Percentiles rank a stretch among this genome's conserved stretches.
Evolutionary conservation across 441 rosid genomes (phyloP).

Genomic region (Breynia disticha): DNA sequence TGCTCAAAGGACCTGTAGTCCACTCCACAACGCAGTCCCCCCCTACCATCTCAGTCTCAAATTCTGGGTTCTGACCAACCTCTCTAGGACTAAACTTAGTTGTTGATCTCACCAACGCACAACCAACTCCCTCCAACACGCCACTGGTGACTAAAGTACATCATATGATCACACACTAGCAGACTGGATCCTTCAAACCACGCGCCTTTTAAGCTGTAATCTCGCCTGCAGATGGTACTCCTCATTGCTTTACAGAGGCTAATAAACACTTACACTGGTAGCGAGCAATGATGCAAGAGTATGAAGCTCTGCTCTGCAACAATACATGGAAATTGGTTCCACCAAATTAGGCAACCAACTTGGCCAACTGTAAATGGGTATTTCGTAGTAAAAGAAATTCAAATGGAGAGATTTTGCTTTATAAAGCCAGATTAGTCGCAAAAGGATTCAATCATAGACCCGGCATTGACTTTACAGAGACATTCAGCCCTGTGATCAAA

Average conservation of each 20-base stretch:
- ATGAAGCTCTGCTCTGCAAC: neutral
- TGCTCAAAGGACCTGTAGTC: no score
- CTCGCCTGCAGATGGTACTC: neutral
- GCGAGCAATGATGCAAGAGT: neutral
- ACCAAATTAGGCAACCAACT: neutral
- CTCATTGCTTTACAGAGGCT: neutral
- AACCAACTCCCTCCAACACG: neutral
- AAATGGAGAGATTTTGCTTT: neutral
- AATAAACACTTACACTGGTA: neutral
- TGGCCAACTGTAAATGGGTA: no score
- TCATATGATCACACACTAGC: neutral
- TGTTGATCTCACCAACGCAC: neutral
- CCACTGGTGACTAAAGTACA: neutral
- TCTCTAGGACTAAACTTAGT: neutral
- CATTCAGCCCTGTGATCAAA: neutral
- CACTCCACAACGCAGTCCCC: no score
- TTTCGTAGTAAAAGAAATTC: no score
- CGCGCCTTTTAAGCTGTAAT: neutral
- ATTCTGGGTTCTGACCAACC: no score
- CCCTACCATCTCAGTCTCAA: no score
- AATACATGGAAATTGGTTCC: constrained; percentile 6
- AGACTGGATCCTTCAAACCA: neutral
- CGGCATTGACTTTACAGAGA: neutral
- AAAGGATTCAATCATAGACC: neutral
- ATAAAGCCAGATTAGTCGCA: neutral